Evolutionary conservation across 1,284 basidiomycete genomes (phyloP).

Genomic region (Apiotrichum gracile): DNA sequence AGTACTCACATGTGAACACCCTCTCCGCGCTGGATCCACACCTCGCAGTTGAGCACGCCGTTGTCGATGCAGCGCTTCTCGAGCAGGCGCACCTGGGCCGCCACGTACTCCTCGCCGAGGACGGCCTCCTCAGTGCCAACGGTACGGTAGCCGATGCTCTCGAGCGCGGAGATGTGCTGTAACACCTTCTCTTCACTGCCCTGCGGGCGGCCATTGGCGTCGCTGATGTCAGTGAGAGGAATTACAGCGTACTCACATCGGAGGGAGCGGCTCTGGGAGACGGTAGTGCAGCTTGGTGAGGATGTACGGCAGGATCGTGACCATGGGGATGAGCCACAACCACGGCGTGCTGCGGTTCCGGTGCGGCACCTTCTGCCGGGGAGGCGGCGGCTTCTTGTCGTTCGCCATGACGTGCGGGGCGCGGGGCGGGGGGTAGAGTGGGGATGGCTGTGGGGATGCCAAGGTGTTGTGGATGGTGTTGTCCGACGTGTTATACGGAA

Average conservation of each 20-base stretch:
- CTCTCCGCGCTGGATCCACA: slow-evolving; percentile 78
- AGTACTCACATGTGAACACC: slow-evolving; percentile 69
- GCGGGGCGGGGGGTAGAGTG: no score
- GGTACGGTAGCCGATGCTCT: slow-evolving; percentile 84
- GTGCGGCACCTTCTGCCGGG: no score
- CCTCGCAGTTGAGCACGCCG: slow-evolving; percentile 70
- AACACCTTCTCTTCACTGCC: slow-evolving; percentile 38
- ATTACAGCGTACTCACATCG: slow-evolving; percentile 18
- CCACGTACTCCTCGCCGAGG: slow-evolving; percentile 76
- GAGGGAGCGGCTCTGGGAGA: slow-evolving; percentile 29
- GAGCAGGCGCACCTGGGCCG: slow-evolving; percentile 59
- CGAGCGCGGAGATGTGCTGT: slow-evolving; percentile 46
- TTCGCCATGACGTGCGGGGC: no score
- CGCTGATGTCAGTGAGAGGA: no score
- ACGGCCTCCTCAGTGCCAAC: slow-evolving; percentile 88
- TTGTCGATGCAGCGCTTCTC: slow-evolving; percentile 57
- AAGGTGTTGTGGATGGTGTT: no score
- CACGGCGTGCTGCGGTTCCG: slow-evolving; percentile 5
- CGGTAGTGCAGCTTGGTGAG: slow-evolving; percentile 32
- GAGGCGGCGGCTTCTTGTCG: background rate
- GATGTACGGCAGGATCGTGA: slow-evolving; percentile 29
- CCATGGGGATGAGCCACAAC: slow-evolving; percentile 22
- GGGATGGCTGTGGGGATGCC: no score
- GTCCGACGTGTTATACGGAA: no score
- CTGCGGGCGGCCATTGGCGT: slow-evolving; percentile 26